phyloP scores from a whole-genome alignment of 345 rosid species.

The Arabidopsis suecica region DNA sequence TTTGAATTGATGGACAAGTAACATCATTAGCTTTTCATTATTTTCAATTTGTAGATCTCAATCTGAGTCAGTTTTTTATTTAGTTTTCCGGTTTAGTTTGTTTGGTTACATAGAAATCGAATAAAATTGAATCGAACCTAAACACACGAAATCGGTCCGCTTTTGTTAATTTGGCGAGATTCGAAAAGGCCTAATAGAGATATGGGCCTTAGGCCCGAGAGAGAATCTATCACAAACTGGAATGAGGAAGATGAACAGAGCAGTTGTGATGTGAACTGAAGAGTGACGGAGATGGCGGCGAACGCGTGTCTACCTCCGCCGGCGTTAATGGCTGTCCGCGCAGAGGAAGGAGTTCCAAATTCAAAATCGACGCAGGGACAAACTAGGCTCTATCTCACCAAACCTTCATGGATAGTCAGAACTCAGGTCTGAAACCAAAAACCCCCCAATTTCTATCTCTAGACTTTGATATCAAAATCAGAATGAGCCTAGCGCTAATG shows the following conservation, averaged over 20 bases:
- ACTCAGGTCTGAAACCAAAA: conserved; percentile 59
- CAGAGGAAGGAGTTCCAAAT: conserved; percentile 35
- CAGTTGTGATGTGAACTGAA: background rate
- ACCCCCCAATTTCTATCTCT: background rate
- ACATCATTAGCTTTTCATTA: conserved; percentile 7
- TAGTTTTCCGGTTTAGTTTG: conserved; percentile 1
- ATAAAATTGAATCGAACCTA: background rate
- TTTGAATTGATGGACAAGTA: conserved; percentile 33
- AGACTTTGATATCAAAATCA: background rate
- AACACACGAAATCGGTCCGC: background rate
- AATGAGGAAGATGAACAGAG: background rate
- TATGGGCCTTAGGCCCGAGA: conserved; percentile 29
- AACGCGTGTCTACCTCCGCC: conserved; percentile 26
- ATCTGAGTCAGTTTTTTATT: background rate
- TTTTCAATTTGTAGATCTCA: background rate
- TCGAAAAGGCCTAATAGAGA: background rate
- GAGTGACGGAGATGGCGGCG: conserved; percentile 41
- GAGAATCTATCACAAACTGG: background rate
- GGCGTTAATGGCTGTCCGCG: conserved; percentile 27
- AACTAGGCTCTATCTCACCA: conserved; percentile 50
- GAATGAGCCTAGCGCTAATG: background rate
- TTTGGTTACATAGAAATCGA: background rate
- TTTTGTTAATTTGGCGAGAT: background rate
- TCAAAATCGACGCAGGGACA: background rate
- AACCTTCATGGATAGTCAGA: conserved; percentile 76